A percentile compares a stretch with the other conserved stretches of the same genome.
Evolutionary conservation across 2,329 filamentous ascomycete genomes (phyloP).

Genomic region (Ophiostoma ips): DNA sequence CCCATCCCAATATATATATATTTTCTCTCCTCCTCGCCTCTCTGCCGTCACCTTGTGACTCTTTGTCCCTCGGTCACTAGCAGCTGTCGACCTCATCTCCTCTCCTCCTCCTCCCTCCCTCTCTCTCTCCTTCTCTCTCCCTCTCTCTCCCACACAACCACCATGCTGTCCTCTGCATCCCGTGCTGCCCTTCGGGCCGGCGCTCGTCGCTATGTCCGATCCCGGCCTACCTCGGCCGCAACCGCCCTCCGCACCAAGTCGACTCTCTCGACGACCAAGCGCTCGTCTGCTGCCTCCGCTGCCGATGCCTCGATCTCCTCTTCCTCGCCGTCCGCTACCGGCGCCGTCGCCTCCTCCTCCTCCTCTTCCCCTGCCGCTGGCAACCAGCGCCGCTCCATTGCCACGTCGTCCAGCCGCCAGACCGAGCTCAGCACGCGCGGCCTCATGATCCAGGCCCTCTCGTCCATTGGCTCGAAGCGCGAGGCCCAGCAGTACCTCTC

Average conservation of each 20-base stretch:
- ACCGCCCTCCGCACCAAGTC: conserved; percentile 3
- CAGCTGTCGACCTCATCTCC: neutral
- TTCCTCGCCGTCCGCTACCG: neutral
- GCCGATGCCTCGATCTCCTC: neutral
- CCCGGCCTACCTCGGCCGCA: conserved; percentile 16
- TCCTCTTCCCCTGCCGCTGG: neutral
- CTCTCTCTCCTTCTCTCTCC: neutral
- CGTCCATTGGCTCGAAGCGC: conserved; percentile 89
- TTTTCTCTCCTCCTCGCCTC: neutral
- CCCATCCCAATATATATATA: neutral
- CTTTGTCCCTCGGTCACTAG: neutral
- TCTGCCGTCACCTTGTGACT: neutral
- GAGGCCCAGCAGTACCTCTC: conserved; percentile 96
- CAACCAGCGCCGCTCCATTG: conserved; percentile 21
- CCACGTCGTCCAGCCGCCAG: conserved; percentile 19
- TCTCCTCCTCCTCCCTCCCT: neutral
- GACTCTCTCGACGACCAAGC: conserved; percentile 7
- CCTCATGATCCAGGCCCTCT: conserved; percentile 79
- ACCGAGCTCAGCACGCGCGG: conserved; percentile 52
- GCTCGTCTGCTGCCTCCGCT: neutral
- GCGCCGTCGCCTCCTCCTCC: neutral
- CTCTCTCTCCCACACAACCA: neutral
- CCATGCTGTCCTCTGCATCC: conserved; percentile 31
- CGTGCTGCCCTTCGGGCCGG: conserved; percentile 28
- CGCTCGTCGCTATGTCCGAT: conserved; percentile 26